These are phyloP conservation scores for Suillus spraguei DNA, from an alignment of 768 basidiomycete genomes.

Conservation along the genomic window DNA sequence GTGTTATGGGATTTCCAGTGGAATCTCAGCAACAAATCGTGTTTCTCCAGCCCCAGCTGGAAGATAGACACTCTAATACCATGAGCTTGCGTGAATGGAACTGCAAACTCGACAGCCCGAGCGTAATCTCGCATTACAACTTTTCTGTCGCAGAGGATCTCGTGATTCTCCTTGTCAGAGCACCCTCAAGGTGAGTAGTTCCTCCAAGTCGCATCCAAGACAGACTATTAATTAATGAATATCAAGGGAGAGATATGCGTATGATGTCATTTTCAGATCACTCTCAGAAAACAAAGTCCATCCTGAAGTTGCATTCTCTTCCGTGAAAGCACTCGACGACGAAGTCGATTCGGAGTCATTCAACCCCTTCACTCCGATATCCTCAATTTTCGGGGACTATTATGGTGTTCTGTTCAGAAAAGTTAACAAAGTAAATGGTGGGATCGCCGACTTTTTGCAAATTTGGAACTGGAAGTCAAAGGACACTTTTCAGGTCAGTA, in stretches of 20 bases:
- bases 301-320: constrained; percentile 18
- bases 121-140: not conserved
- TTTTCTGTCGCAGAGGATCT: not conserved
- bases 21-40: not conserved
- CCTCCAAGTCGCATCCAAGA: not conserved
- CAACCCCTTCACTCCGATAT: not conserved
- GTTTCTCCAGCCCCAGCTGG: not conserved
- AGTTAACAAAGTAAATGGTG: not conserved
- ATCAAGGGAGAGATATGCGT: not conserved
- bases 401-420: not conserved
- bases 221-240: not conserved
- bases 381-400: not conserved
- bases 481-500: not conserved
- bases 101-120: not conserved
- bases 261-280: not conserved
- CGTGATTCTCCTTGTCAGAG: not conserved
- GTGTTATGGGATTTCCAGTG: not conserved
- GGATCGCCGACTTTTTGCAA: not conserved
- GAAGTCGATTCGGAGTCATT: not conserved
- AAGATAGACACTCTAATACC: not conserved
- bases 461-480: not conserved
- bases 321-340: not conserved
- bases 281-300: constrained; percentile 1
- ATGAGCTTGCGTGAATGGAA: not conserved
- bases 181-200: not conserved